Evolutionary conservation across 371 early-diverging fungal genomes (phyloP).

Genomic region (Mortierella sp.): DNA sequence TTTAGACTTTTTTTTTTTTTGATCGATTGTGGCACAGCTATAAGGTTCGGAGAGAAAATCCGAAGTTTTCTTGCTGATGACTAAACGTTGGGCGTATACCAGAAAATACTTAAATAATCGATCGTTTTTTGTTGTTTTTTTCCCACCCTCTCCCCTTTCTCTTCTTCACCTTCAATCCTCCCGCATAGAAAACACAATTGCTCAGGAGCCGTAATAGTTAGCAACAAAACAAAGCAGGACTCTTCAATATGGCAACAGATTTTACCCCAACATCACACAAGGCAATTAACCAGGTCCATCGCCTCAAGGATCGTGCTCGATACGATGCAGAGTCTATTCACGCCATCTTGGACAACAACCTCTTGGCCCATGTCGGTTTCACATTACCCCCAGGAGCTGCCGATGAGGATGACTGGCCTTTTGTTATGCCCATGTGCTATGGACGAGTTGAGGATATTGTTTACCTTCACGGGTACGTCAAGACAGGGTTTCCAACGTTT

Average conservation of each 20-base stretch:
- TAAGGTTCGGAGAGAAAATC: constrained; percentile 1
- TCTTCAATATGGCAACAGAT: constrained; percentile 5
- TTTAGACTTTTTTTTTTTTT: too few relatives aligned
- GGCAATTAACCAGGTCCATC: constrained; percentile 54
- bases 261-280: constrained; percentile 48
- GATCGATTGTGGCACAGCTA: background rate
- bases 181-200: too few relatives aligned
- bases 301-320: constrained; percentile 49
- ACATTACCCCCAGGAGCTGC: constrained; percentile 53
- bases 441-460: constrained; percentile 57
- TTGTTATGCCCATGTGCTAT: constrained; percentile 63
- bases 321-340: constrained; percentile 56
- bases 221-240: background rate
- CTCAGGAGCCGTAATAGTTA: background rate
- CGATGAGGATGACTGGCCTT: constrained; percentile 61
- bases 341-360: constrained; percentile 55
- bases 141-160: background rate
- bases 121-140: background rate
- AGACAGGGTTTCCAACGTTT: background rate
- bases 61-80: background rate
- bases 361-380: constrained; percentile 62
- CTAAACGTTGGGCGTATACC: background rate
- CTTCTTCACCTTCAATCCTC: background rate
- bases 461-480: constrained; percentile 58
- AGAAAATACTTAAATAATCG: too few relatives aligned